Evolutionary conservation across 2,329 filamentous ascomycete species (phyloP), one percentile per base, ranked within the genome.

Genomic region (Verticillium dahliae): DNA sequence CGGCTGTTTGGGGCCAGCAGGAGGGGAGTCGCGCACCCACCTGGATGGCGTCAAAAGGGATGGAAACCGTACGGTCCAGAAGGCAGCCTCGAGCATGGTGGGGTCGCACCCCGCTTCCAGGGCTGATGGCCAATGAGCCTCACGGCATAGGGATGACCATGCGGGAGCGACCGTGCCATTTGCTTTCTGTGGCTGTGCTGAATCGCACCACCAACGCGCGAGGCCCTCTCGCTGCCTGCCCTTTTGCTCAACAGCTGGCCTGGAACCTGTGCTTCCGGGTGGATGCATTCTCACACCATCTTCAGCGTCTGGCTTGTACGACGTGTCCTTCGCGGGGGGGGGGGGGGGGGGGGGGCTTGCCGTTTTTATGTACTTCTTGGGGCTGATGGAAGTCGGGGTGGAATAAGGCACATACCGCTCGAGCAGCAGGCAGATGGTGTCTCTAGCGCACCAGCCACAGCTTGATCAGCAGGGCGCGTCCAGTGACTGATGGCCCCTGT

Each of bases 171-270:
- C 60, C 65, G 60, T 63, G 60, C 62, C 59, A 66, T 66, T 62
- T 31, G 57, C 31, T 37, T 27, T 56, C 59, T 66, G 65, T 65
- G 65, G 65, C 65, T 65, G 65, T 66, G 65, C 62, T 60, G 54
- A 66, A 66, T 66, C 62, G 63, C 65, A 66, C 63, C 64, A 65
- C 64, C 31, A 45, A 56, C 54, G 13, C 18, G 18, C 45, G n/a
- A 52, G n/a, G 45, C n/a, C n/a, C n/a, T 52, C 45, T 18, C 15
- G 22, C 18, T 22, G n/a, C n/a, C 41, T 22, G 15, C 27, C 27
- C 27, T 31, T 31, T 31, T 31, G 27, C 27, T 31, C 27, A 31
- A 5, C 27, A 13, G 15, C 4, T 4, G 39, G 39, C 38, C 38
- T 39, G 38, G 45, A 52, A 52, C 18, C 7, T 52, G n/a, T 52